phyloP scores from a whole-genome alignment of 1,284 basidiomycete genomes.

The Sporisorium scitamineum region DNA sequence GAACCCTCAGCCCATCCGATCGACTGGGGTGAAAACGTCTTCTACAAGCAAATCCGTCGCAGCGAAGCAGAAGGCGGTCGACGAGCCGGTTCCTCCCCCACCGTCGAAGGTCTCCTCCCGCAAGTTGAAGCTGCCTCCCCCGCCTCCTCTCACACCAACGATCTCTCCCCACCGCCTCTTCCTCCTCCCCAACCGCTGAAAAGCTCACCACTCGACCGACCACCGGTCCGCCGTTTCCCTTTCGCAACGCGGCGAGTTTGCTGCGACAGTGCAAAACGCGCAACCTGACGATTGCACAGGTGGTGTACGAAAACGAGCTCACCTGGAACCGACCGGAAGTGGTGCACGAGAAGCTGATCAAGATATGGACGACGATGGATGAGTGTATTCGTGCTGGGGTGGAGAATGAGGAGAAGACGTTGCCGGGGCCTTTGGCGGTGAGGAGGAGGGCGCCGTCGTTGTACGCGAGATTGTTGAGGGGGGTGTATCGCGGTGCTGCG shows the following conservation, averaged over 20 bases:
- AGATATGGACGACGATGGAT: conserved; percentile 93
- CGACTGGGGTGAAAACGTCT: conserved; percentile 87
- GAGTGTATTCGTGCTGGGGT: conserved; percentile 90
- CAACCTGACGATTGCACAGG: conserved; percentile 76
- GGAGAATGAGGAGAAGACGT: conserved; percentile 78
- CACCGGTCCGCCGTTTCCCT: conserved; percentile 81
- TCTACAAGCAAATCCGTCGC: conserved; percentile 95
- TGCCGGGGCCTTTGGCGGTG: conserved; percentile 81
- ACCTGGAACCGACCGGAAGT: conserved; percentile 60
- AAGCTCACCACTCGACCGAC: conserved; percentile 23
- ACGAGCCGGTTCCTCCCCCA: conserved; percentile 60
- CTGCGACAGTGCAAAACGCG: conserved; percentile 82
- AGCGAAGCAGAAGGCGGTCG: conserved; percentile 81
- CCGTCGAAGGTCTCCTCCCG: conserved; percentile 10
- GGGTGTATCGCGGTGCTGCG: conserved; percentile 71
- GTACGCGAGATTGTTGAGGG: conserved; percentile 85
- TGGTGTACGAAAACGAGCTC: conserved; percentile 94
- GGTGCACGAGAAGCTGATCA: conserved; percentile 56
- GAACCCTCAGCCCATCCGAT: conserved; percentile 68
- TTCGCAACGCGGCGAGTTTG: conserved; percentile 82
- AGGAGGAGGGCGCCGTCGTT: conserved; percentile 58
- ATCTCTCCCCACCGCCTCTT: neutral
- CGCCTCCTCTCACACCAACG: neutral
- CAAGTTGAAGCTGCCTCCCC: conserved; percentile 23
- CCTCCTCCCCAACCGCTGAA: neutral